These are phyloP conservation scores for Camellia granthamiana DNA, from an alignment of 148 eudicot species.

Conservation along the genomic window DNA sequence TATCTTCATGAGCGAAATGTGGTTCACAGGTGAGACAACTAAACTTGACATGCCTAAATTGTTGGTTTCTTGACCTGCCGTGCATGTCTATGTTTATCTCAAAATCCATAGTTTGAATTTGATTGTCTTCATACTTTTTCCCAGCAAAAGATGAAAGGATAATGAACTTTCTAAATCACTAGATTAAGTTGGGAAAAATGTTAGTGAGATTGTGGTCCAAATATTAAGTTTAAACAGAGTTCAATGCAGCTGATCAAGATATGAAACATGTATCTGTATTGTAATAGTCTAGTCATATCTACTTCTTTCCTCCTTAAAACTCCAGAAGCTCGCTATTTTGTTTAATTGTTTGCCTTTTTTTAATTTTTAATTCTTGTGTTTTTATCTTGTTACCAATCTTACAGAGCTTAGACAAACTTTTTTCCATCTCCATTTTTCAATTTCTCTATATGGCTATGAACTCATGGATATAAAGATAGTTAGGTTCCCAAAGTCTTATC, in stretches of 20 bases:
- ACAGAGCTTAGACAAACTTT: too few species aligned
- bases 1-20: conserved; percentile 86
- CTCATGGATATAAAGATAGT: background rate
- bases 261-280: background rate
- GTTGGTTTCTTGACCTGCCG: background rate
- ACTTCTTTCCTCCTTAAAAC: background rate
- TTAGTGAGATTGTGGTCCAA: background rate
- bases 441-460: conserved; percentile 1
- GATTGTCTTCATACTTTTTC: background rate
- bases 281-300: background rate
- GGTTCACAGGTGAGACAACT: conserved; percentile 66
- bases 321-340: background rate
- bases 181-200: background rate
- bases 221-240: background rate
- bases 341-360: background rate
- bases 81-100: background rate
- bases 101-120: background rate
- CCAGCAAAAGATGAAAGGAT: background rate
- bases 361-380: background rate
- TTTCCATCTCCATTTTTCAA: background rate
- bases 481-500: background rate
- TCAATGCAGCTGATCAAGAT: background rate
- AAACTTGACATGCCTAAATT: background rate
- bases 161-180: background rate
- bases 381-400: background rate